Conservation (phyloP, 768 basidiomycete genomes). For the Leccinum obscurum region DNA sequence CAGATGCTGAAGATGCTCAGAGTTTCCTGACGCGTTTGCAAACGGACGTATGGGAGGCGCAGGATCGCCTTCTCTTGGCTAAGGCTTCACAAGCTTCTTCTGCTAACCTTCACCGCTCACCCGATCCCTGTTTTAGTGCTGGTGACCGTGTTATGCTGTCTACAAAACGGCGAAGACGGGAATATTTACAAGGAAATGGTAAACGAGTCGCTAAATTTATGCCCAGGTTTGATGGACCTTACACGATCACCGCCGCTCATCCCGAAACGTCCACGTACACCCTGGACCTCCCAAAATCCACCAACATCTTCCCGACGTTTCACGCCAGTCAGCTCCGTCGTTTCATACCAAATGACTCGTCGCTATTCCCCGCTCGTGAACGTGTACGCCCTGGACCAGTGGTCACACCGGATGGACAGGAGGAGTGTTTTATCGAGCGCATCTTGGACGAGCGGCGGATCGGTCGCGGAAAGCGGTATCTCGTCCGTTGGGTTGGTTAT, state of each 20-base stretch:
- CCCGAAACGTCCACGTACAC: constrained; percentile 22
- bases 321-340: constrained; percentile 34
- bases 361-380: constrained; percentile 36
- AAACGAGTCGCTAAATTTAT: constrained; percentile 43
- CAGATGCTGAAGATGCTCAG: too few species aligned
- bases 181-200: constrained; percentile 9
- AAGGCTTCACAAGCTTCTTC: too few species aligned
- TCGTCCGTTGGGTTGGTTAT: constrained; percentile 21
- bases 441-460: constrained; percentile 7
- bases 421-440: background rate
- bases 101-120: background rate
- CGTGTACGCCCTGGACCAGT: background rate
- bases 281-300: constrained; percentile 23
- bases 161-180: constrained; percentile 23
- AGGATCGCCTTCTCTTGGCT: too few species aligned
- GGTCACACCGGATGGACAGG: background rate
- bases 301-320: constrained; percentile 29
- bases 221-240: constrained; percentile 35
- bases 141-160: constrained; percentile 27
- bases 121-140: background rate
- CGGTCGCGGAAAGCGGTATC: constrained; percentile 18
- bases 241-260: constrained; percentile 19
- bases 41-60: too few species aligned
- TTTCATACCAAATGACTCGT: constrained; percentile 37
- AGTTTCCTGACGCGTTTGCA: too few species aligned